Evolutionary conservation across 768 basidiomycete genomes (phyloP).

Genomic region (Pholiota microspora): DNA sequence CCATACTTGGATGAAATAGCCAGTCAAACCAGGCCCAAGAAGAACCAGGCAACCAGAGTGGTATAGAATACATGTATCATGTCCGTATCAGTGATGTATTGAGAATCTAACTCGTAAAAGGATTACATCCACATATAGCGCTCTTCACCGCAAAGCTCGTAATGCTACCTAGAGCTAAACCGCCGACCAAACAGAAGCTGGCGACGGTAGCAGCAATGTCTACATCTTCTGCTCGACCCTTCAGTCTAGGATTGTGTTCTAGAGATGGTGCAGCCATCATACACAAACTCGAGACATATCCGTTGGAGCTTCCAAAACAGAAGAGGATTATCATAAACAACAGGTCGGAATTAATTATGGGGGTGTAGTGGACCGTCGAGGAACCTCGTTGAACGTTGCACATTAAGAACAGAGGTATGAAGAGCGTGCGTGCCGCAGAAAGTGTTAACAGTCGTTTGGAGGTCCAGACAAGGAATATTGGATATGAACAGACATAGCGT

Average conservation of each 20-base stretch:
- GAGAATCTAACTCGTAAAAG: slow-evolving; percentile 41
- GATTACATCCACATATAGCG: slow-evolving; percentile 69
- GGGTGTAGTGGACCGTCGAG: slow-evolving; percentile 27
- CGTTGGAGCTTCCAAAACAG: slow-evolving; percentile 75
- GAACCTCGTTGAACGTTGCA: slow-evolving; percentile 73
- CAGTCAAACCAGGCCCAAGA: not conserved
- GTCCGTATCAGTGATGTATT: too few relatives aligned
- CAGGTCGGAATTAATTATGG: slow-evolving; percentile 74
- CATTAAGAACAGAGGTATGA: slow-evolving; percentile 84
- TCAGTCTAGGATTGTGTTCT: slow-evolving; percentile 72
- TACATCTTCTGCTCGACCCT: slow-evolving; percentile 71
- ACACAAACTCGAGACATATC: slow-evolving; percentile 73
- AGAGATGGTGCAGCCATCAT: slow-evolving; percentile 84
- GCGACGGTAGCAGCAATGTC: slow-evolving; percentile 83
- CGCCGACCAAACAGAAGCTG: slow-evolving; percentile 75
- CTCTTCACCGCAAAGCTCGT: slow-evolving; percentile 78
- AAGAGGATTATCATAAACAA: slow-evolving; percentile 74
- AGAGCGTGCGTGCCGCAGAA: slow-evolving; percentile 70
- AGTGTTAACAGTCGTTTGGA: slow-evolving; percentile 57
- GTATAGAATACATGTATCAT: not conserved
- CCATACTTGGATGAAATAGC: too few relatives aligned
- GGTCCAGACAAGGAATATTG: slow-evolving; percentile 66
- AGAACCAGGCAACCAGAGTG: not conserved
- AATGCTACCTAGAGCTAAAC: slow-evolving; percentile 73
- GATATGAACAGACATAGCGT: slow-evolving; percentile 66